Evolutionary conservation across 2,329 filamentous ascomycete genomes (phyloP).

Genomic region (Diaporthe destruens): DNA sequence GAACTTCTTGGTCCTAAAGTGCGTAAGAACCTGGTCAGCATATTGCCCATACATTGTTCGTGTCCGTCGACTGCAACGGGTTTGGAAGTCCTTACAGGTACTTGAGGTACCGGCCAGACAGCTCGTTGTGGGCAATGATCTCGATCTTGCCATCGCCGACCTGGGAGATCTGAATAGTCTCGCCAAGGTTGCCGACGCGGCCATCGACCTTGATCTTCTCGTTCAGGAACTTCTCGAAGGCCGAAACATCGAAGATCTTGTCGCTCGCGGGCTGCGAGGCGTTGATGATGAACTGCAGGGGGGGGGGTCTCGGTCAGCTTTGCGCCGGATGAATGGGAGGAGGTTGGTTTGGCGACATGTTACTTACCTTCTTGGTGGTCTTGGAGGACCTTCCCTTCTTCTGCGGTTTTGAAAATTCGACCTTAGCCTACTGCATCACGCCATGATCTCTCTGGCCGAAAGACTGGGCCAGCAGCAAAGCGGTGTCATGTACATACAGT

Average conservation of each 20-base stretch:
- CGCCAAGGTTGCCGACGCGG: constrained; percentile 97
- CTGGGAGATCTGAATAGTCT: constrained; percentile 90
- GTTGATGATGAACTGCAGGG: constrained; percentile 93
- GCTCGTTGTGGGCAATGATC: constrained; percentile 96
- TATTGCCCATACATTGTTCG: not conserved
- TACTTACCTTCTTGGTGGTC: constrained; percentile 84
- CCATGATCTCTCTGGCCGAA: constrained; percentile 61
- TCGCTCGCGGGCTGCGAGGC: constrained; percentile 97
- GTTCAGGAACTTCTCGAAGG: constrained; percentile 99
- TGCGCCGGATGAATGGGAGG: not conserved
- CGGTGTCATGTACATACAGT: constrained; percentile 87
- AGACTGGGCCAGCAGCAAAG: constrained; percentile 91
- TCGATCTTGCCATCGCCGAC: constrained; percentile 97
- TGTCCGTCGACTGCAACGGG: not conserved
- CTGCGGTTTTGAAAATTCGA: constrained; percentile 65
- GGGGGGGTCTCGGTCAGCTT: constrained; percentile 15
- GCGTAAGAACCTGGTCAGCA: constrained; percentile 44
- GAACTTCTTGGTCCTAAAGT: constrained; percentile 97
- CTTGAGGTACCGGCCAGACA: constrained; percentile 99
- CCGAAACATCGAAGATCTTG: constrained; percentile 99
- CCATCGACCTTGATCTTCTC: constrained; percentile 99
- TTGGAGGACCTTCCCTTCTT: constrained; percentile 78
- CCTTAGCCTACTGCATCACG: constrained; percentile 97
- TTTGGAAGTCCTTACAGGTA: constrained; percentile 81
- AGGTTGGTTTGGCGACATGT: constrained; percentile 25